Conservation (phyloP, 2,329 filamentous ascomycete genomes). For the Trichoderma lentiforme region DNA sequence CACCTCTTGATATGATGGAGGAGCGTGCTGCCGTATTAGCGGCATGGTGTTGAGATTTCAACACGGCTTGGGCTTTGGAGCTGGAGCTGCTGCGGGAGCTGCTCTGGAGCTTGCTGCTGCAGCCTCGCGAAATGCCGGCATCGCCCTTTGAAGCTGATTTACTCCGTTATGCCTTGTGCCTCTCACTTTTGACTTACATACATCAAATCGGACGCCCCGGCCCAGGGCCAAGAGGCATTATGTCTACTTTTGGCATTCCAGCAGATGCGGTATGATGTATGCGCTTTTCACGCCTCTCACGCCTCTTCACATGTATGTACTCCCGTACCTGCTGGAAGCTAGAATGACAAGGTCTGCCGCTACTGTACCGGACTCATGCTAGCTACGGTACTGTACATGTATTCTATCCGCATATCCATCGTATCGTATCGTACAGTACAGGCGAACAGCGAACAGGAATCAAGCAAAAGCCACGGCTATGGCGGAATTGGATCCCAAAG, state of each 20-base stretch:
- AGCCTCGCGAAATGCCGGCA: slow-evolving; percentile 8
- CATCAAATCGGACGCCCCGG: slow-evolving; percentile 9
- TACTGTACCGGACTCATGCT: neutral
- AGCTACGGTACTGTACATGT: no score
- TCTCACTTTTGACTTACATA: neutral
- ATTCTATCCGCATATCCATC: neutral
- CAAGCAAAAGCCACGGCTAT: neutral
- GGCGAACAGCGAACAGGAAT: neutral
- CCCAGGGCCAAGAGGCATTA: neutral
- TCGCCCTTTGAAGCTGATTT: neutral
- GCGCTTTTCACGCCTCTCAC: neutral
- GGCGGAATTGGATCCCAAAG: slow-evolving; percentile 1
- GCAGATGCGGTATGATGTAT: neutral
- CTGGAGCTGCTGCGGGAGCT: neutral
- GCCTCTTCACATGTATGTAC: neutral
- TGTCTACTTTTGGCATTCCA: slow-evolving; percentile 7
- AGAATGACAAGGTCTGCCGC: neutral
- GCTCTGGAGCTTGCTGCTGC: neutral
- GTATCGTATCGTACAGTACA: neutral
- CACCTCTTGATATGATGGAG: slow-evolving; percentile 12
- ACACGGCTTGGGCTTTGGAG: neutral
- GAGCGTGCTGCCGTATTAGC: slow-evolving; percentile 9
- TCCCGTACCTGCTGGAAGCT: neutral
- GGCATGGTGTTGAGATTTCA: neutral
- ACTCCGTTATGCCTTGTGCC: neutral